Conservation (phyloP, 176 grass and related monocot species). For the Aegilops longissima region DNA sequence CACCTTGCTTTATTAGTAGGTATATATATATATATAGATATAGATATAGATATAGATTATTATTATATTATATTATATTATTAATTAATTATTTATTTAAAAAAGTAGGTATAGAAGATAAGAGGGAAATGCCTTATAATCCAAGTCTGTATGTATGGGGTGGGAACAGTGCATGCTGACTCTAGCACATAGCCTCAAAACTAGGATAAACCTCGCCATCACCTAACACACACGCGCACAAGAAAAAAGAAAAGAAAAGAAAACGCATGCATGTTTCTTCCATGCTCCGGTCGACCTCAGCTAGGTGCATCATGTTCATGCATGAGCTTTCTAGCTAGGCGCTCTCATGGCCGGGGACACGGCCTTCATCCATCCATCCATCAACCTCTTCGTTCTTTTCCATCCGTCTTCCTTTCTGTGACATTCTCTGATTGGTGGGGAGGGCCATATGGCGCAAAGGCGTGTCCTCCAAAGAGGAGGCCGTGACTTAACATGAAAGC, state of each 20-base stretch:
- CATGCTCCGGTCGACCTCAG: background rate
- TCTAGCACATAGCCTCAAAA: background rate
- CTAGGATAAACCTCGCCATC: background rate
- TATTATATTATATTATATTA: too few species aligned
- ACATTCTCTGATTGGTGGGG: conserved; percentile 51
- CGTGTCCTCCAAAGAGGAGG: conserved; percentile 59
- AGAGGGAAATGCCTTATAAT: background rate
- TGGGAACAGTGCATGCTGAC: background rate
- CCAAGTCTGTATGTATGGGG: background rate
- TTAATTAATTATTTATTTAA: too few species aligned
- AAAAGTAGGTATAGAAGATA: too few species aligned
- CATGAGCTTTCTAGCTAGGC: conserved; percentile 24
- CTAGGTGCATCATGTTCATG: background rate
- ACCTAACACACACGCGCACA: background rate
- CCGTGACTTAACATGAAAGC: conserved; percentile 56
- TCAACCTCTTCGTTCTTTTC: background rate
- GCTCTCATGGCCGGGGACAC: background rate
- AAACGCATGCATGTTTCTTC: background rate
- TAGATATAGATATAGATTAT: too few species aligned
- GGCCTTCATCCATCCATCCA: background rate
- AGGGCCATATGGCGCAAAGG: conserved; percentile 42
- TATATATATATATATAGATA: too few species aligned
- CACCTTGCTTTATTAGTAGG: too few species aligned
- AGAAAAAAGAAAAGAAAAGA: background rate
- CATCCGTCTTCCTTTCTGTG: conserved; percentile 17